phyloP scores from a whole-genome alignment of 495 filamentous ascomycete species.

The Amniculicola lignicola region DNA sequence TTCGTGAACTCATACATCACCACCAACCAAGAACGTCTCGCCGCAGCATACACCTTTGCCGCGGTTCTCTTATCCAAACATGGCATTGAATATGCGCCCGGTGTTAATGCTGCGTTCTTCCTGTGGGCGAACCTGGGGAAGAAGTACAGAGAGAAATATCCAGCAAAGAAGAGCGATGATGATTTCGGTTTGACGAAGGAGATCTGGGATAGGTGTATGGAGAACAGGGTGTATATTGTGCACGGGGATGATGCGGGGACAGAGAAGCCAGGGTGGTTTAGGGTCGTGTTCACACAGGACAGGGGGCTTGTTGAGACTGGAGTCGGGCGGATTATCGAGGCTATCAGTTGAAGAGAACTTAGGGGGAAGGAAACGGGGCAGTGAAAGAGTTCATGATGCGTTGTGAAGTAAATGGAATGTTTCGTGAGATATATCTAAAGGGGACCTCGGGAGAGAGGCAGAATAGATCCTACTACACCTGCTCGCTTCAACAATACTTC shows the following conservation, averaged over 20 bases:
- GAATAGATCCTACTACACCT: too few relatives aligned
- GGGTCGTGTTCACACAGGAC: constrained; percentile 49
- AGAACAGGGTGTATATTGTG: constrained; percentile 48
- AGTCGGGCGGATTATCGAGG: constrained; percentile 4
- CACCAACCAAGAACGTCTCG: constrained; percentile 43
- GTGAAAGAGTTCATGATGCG: too few relatives aligned
- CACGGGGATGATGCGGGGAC: constrained; percentile 46
- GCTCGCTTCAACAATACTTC: too few relatives aligned
- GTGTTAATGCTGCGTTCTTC: constrained; percentile 57
- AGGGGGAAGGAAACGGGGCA: too few relatives aligned
- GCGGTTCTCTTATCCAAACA: constrained; percentile 41
- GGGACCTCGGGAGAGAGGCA: too few relatives aligned
- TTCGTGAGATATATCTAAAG: too few relatives aligned
- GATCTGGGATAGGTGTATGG: constrained; percentile 42
- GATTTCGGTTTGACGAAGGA: constrained; percentile 36
- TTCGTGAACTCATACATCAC: constrained; percentile 50
- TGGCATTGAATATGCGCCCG: constrained; percentile 44
- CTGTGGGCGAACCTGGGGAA: constrained; percentile 56
- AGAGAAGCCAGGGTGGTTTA: constrained; percentile 51
- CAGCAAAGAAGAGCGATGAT: constrained; percentile 4
- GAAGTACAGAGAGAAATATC: constrained; percentile 12
- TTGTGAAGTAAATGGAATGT: too few relatives aligned
- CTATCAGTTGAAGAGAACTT: background rate
- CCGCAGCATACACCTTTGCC: constrained; percentile 41
- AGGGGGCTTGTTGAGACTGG: constrained; percentile 6